A percentile compares a stretch with the other conserved stretches of the same genome.
Evolutionary conservation across 495 filamentous ascomycete species (phyloP).

Genomic region (Tuber umbilicatum): DNA sequence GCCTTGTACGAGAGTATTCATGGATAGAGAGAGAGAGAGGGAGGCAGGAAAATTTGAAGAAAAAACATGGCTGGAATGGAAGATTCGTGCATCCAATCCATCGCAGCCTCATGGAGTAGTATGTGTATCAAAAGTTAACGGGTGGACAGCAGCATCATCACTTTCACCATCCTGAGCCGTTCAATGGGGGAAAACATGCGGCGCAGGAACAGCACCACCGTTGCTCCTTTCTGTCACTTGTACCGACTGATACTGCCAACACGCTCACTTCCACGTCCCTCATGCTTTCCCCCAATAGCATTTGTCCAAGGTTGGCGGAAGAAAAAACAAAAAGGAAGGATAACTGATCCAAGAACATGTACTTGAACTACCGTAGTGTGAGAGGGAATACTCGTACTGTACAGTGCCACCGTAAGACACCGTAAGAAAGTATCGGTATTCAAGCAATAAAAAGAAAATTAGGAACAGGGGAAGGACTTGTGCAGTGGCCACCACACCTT

Average conservation of each 20-base stretch:
- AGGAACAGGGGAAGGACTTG: background rate
- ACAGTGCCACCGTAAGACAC: background rate
- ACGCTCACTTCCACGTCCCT: constrained; percentile 1
- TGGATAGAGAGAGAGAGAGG: background rate
- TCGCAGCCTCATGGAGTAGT: background rate
- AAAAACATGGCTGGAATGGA: background rate
- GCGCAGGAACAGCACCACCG: background rate
- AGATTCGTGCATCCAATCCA: background rate
- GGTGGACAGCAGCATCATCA: background rate
- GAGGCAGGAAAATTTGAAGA: background rate
- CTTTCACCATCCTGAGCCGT: background rate
- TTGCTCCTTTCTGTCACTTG: background rate
- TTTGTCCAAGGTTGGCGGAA: background rate
- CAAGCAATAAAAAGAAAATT: background rate
- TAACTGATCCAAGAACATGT: background rate
- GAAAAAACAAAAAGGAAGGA: background rate
- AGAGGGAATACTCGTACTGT: background rate
- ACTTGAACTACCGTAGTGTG: too few relatives aligned
- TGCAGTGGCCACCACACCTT: constrained; percentile 1
- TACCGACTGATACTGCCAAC: background rate
- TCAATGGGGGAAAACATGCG: background rate
- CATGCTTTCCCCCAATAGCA: background rate
- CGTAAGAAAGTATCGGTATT: background rate
- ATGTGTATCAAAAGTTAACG: background rate
- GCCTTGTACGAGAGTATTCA: background rate